Percentiles rank a stretch among this genome's conserved stretches.
These are phyloP conservation scores for Aspergillus ostianus DNA, from an alignment of 495 filamentous ascomycete species.

Conservation along the genomic window DNA sequence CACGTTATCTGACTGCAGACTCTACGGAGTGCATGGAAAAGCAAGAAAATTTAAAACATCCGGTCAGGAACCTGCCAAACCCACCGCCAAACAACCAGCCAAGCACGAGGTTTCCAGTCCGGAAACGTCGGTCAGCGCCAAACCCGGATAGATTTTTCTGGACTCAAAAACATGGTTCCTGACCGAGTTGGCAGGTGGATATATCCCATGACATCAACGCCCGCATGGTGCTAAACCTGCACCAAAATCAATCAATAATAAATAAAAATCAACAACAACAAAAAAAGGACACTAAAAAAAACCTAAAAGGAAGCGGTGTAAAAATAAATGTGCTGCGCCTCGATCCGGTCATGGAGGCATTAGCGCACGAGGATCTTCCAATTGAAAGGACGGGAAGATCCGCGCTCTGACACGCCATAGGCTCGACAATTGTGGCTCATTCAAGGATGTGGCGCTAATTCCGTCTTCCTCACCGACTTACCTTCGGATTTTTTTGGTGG, in stretches of 20 bases:
- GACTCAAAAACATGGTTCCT: slow-evolving; percentile 13
- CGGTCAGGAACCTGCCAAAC: slow-evolving; percentile 11
- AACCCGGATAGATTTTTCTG: slow-evolving; percentile 3
- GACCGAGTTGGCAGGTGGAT: slow-evolving; percentile 16
- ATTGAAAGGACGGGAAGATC: slow-evolving; percentile 22
- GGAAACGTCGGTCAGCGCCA: slow-evolving; percentile 21
- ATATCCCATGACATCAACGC: slow-evolving; percentile 12
- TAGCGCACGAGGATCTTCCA: slow-evolving; percentile 21
- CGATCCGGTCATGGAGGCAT: slow-evolving; percentile 9
- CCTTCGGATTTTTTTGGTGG: background rate
- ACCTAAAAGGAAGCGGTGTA: slow-evolving; percentile 22
- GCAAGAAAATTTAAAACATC: background rate
- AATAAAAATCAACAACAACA: slow-evolving; percentile 3
- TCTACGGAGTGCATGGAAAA: background rate
- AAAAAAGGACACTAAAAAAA: background rate
- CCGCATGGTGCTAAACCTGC: background rate
- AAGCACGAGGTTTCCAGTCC: slow-evolving; percentile 14
- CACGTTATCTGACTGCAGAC: background rate
- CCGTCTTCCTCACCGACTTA: slow-evolving; percentile 22
- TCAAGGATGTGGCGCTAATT: slow-evolving; percentile 17
- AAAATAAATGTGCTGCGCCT: slow-evolving; percentile 23
- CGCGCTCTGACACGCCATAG: slow-evolving; percentile 21
- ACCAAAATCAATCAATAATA: background rate
- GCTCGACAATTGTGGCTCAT: slow-evolving; percentile 20
- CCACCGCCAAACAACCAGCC: slow-evolving; percentile 14